Evolutionary conservation across 108 stramenopile species (phyloP), one percentile per base, ranked within the genome.

Genomic region (Cyclostephanos invisitatus): DNA sequence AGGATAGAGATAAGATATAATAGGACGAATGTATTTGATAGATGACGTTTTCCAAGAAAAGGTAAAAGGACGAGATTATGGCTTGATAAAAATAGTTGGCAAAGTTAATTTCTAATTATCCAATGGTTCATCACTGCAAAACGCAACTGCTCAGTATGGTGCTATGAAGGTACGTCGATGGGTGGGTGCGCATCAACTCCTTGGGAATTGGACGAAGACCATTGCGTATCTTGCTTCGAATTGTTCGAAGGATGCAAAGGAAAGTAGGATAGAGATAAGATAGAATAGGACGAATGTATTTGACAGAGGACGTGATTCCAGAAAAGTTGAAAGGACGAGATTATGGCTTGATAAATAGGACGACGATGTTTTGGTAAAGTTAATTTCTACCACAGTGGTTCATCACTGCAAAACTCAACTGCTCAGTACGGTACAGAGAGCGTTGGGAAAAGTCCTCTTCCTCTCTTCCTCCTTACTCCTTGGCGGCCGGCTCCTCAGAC

Each of bases 161-260:
- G 91, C 55, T 84, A 73, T 12, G 67, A 79, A 22, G 91, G 91
- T 29, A 18, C 74, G 8, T 85, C 64, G 49, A 77, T 42, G 38
- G 85, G 87, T 46, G 91, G 91, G 18, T 92, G 91, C 62, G 70
- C 74, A 35, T 59, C 78, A 40, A 53, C 37, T 5, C 82, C 82
- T 18, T 92, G 91, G 91, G 18, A 36, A 24, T 25, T 61, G 20
- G 64, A 67, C 20, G 56, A 24, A 27, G 48, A 67, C 15, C 75
- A 80, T 20, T 90, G 89, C 55, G 36, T 40, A 49, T 67, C 62
- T 37, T 90, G 89, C 49, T 90, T 85, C 62, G 89, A 89, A 58
- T 73, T 87, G 75, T 72, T 64, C 42, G 15, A 25, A 21, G 72
- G 72, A 18, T 72, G 72, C n/a, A 21, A 61, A n/a, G 60, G n/a